Evolutionary conservation across 768 basidiomycete genomes (phyloP).

Genomic region (Rhizopogon roseolus): DNA sequence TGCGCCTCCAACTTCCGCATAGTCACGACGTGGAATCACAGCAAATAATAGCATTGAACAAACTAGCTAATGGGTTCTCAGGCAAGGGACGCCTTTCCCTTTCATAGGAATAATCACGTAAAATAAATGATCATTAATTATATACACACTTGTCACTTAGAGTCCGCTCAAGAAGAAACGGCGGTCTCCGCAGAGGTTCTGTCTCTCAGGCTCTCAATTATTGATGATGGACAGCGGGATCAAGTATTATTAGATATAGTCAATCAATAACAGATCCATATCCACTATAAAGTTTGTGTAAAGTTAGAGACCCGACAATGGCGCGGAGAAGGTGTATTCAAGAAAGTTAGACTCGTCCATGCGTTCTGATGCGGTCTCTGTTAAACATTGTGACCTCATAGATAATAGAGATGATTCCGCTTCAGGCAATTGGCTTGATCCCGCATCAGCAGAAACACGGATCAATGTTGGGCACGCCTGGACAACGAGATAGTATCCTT

Average conservation of each 20-base stretch:
- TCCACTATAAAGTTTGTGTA: slow-evolving; percentile 10
- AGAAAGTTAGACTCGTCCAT: slow-evolving; percentile 10
- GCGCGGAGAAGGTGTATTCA: slow-evolving; percentile 4
- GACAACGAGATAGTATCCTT: background rate
- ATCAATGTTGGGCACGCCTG: background rate
- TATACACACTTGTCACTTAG: slow-evolving; percentile 8
- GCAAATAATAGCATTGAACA: slow-evolving; percentile 5
- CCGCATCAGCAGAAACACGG: background rate
- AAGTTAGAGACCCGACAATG: slow-evolving; percentile 10
- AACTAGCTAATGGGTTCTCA: slow-evolving; percentile 18
- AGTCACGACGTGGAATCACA: slow-evolving; percentile 7
- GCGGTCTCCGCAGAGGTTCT: slow-evolving; percentile 9
- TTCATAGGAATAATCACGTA: slow-evolving; percentile 21
- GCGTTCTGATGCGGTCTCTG: slow-evolving; percentile 5
- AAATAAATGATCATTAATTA: slow-evolving; percentile 4
- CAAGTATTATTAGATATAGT: slow-evolving; percentile 6
- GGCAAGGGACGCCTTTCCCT: slow-evolving; percentile 12
- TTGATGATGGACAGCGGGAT: slow-evolving; percentile 7
- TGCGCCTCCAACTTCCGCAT: slow-evolving; percentile 5
- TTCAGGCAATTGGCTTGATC: background rate
- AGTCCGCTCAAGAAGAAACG: slow-evolving; percentile 1
- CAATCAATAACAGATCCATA: slow-evolving; percentile 17
- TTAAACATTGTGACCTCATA: background rate
- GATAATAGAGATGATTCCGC: background rate
- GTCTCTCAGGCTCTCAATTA: slow-evolving; percentile 22